A percentile compares a stretch with the other conserved stretches of the same genome.
These are phyloP conservation scores for Mucor circinelloides DNA, from an alignment of 371 early-diverging fungal species.

Conservation along the genomic window DNA sequence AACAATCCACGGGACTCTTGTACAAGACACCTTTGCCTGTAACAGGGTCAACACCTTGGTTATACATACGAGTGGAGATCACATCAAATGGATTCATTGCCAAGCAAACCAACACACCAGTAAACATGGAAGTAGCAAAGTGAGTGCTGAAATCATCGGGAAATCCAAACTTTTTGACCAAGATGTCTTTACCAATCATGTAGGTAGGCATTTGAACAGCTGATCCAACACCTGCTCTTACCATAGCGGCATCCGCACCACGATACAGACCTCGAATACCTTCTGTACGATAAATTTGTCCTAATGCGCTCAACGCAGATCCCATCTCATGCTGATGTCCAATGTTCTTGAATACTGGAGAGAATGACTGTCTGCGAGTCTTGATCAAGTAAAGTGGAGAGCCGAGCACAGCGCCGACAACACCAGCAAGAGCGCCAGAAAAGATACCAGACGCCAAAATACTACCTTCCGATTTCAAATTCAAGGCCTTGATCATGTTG, in stretches of 20 bases:
- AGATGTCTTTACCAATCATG: constrained; percentile 74
- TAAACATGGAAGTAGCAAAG: constrained; percentile 77
- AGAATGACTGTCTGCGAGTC: constrained; percentile 93
- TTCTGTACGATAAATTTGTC: constrained; percentile 66
- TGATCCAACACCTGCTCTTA: constrained; percentile 90
- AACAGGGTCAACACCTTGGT: constrained; percentile 75
- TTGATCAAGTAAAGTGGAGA: constrained; percentile 93
- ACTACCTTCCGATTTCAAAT: constrained; percentile 27
- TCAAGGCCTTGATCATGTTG: constrained; percentile 21
- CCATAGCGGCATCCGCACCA: constrained; percentile 89
- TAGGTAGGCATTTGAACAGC: constrained; percentile 92
- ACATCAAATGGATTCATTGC: constrained; percentile 98
- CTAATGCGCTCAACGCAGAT: constrained; percentile 67
- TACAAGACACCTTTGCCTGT: constrained; percentile 75
- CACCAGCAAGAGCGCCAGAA: constrained; percentile 69
- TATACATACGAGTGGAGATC: constrained; percentile 93
- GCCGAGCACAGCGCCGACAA: constrained; percentile 83
- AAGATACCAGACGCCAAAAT: constrained; percentile 64
- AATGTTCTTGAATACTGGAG: constrained; percentile 71
- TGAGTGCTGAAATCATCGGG: constrained; percentile 72
- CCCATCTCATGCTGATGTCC: constrained; percentile 91
- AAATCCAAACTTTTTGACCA: constrained; percentile 65
- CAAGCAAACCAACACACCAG: constrained; percentile 84
- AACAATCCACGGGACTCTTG: constrained; percentile 80
- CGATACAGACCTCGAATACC: constrained; percentile 83